Conservation (phyloP, 805 yeast species). For the Hanseniaspora clermontiae region DNA sequence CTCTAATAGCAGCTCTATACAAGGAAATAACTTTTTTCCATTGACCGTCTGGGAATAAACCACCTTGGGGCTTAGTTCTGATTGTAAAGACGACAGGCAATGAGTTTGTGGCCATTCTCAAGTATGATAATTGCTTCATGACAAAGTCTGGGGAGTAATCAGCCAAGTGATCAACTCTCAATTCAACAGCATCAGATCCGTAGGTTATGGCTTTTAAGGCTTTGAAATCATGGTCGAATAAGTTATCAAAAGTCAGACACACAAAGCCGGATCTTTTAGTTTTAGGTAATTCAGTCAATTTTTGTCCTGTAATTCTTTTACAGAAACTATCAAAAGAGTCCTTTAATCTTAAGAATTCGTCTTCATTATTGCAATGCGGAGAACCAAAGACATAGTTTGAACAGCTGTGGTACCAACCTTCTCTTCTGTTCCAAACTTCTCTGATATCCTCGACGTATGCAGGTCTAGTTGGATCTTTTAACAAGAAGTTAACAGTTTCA, state of each 20-base stretch:
- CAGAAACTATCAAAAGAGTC: conserved; percentile 48
- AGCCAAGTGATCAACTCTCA: conserved; percentile 61
- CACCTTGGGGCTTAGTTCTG: conserved; percentile 72
- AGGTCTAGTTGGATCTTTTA: conserved; percentile 74
- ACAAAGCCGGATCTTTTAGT: conserved; percentile 49
- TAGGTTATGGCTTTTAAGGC: conserved; percentile 41
- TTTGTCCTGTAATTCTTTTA: conserved; percentile 47
- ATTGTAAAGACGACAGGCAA: conserved; percentile 75
- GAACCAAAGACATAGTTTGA: conserved; percentile 69
- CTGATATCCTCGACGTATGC: conserved; percentile 68
- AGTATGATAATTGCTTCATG: conserved; percentile 55
- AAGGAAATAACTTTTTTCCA: conserved; percentile 37
- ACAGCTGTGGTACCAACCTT: conserved; percentile 64
- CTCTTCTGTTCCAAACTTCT: conserved; percentile 76
- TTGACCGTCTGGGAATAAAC: conserved; percentile 55
- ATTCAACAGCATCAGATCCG: conserved; percentile 74
- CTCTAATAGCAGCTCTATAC: conserved; percentile 49
- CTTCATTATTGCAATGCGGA: conserved; percentile 47
- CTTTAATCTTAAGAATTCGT: conserved; percentile 46
- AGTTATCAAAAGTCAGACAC: conserved; percentile 56
- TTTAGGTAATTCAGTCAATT: conserved; percentile 24
- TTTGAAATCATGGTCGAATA: conserved; percentile 31
- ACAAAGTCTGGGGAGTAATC: conserved; percentile 43
- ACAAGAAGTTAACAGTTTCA: conserved; percentile 63
- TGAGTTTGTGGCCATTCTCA: conserved; percentile 47